A percentile compares a stretch with the other conserved stretches of the same genome.
Conservation (phyloP, 352 stramenopile genomes). For the Globisporangium rhizosaccharum region DNA sequence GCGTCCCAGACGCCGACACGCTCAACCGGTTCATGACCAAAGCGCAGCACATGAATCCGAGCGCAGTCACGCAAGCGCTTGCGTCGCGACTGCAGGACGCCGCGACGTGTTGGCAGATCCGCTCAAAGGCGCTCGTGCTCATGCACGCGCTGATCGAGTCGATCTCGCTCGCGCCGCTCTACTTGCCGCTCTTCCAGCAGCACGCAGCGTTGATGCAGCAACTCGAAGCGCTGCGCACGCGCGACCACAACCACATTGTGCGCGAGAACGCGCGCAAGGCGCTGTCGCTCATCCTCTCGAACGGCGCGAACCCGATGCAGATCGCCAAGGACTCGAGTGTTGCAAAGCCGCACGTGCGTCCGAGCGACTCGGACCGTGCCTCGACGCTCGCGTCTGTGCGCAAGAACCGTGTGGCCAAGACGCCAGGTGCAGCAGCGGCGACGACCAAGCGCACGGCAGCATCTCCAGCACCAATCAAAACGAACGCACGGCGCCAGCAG, state of each 20-base stretch:
- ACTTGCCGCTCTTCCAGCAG: constrained; percentile 24
- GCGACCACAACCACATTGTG: constrained; percentile 34
- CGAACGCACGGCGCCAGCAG: constrained; percentile 5
- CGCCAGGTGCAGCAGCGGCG: not conserved
- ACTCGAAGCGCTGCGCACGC: constrained; percentile 27
- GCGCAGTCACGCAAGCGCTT: constrained; percentile 27
- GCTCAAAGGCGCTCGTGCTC: constrained; percentile 45
- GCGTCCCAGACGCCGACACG: constrained; percentile 38
- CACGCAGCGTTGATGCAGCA: constrained; percentile 21
- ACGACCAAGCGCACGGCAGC: constrained; percentile 16
- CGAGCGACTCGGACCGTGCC: not conserved
- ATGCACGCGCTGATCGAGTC: constrained; percentile 54
- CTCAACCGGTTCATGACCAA: constrained; percentile 44
- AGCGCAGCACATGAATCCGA: constrained; percentile 27
- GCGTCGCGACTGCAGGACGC: constrained; percentile 29
- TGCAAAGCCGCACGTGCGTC: constrained; percentile 22
- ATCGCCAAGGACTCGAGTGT: constrained; percentile 22
- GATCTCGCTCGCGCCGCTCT: constrained; percentile 22
- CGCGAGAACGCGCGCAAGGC: constrained; percentile 50
- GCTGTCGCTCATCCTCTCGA: constrained; percentile 49
- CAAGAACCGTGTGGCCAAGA: not conserved
- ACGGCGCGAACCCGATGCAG: constrained; percentile 31
- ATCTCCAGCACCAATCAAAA: constrained; percentile 13
- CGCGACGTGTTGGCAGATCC: constrained; percentile 40
- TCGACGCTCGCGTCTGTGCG: constrained; percentile 6